These are phyloP conservation scores for Microcyclospora tardicrescens DNA, from an alignment of 2,329 filamentous ascomycete genomes.

Conservation along the genomic window DNA sequence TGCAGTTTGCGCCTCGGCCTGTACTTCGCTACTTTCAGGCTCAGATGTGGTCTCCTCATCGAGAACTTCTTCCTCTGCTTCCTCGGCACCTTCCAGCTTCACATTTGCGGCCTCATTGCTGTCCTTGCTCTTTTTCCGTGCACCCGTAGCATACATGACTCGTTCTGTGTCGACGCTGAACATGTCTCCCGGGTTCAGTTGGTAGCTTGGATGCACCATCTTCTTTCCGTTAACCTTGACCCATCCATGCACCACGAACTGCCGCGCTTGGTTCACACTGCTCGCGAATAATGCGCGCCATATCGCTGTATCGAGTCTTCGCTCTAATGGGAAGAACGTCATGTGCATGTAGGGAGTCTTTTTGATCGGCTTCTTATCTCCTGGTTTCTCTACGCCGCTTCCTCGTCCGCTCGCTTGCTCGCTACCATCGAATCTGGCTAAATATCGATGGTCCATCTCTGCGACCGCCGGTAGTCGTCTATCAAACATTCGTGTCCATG, in stretches of 20 bases:
- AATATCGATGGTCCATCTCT: slow-evolving; percentile 67
- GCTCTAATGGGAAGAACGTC: slow-evolving; percentile 83
- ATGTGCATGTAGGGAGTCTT: slow-evolving; percentile 90
- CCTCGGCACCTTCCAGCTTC: slow-evolving; percentile 14
- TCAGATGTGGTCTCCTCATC: slow-evolving; percentile 8
- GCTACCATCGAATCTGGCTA: slow-evolving; percentile 71
- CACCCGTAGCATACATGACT: slow-evolving; percentile 78
- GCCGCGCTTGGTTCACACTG: slow-evolving; percentile 80
- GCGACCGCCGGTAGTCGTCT: slow-evolving; percentile 69
- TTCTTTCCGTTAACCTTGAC: slow-evolving; percentile 96
- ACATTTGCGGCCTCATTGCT: slow-evolving; percentile 12
- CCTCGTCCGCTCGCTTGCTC: slow-evolving; percentile 74
- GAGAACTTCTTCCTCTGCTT: slow-evolving; percentile 8
- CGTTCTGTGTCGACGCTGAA: slow-evolving; percentile 88
- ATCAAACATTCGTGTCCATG: slow-evolving; percentile 90
- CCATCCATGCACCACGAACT: slow-evolving; percentile 84
- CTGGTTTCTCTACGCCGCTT: slow-evolving; percentile 45
- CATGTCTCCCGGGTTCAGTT: slow-evolving; percentile 93
- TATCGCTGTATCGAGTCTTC: slow-evolving; percentile 84
- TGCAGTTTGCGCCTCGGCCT: slow-evolving; percentile 10
- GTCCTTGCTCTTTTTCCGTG: slow-evolving; percentile 30
- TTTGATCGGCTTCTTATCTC: slow-evolving; percentile 7
- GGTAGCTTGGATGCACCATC: slow-evolving; percentile 88
- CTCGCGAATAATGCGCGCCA: slow-evolving; percentile 90
- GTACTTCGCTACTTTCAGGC: slow-evolving; percentile 10